A percentile compares a stretch with the other conserved stretches of the same genome.
Conservation (phyloP, 2,329 filamentous ascomycete species). For the Stagonosporopsis tanaceti region DNA sequence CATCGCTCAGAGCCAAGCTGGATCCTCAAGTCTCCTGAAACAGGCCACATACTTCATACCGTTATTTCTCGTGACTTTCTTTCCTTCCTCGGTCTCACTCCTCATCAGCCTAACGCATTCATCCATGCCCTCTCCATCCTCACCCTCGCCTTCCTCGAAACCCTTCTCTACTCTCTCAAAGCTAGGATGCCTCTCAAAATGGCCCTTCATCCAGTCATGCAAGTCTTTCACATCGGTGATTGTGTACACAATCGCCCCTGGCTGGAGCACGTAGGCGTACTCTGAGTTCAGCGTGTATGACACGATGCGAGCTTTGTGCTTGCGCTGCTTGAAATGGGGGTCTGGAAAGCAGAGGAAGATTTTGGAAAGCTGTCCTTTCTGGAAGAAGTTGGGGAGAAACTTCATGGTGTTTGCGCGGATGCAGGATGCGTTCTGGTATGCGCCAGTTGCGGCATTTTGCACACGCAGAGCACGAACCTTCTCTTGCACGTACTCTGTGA, state of each 20-base stretch:
- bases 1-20: slow-evolving; percentile 77
- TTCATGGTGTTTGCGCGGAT: slow-evolving; percentile 98
- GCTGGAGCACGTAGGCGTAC: slow-evolving; percentile 86
- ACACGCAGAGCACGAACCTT: slow-evolving; percentile 81
- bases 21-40: slow-evolving; percentile 82
- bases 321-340: slow-evolving; percentile 95
- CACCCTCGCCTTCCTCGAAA: slow-evolving; percentile 67
- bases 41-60: slow-evolving; percentile 91
- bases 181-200: slow-evolving; percentile 78
- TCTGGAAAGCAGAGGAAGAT: slow-evolving; percentile 99
- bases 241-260: slow-evolving; percentile 89
- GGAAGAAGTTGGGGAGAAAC: slow-evolving; percentile 98
- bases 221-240: slow-evolving; percentile 97
- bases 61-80: slow-evolving; percentile 91
- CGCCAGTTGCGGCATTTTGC: slow-evolving; percentile 62
- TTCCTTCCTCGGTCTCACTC: slow-evolving; percentile 92
- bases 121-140: slow-evolving; percentile 72
- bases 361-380: slow-evolving; percentile 78
- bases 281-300: slow-evolving; percentile 88
- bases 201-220: slow-evolving; percentile 90
- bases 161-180: slow-evolving; percentile 73
- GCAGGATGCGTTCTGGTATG: slow-evolving; percentile 87
- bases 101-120: slow-evolving; percentile 77
- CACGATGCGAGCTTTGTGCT: slow-evolving; percentile 96
- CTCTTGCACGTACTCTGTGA: slow-evolving; percentile 89